Base-by-base conservation (phyloP, 257 asterid species). In the Nicotiana benthamiana region DNA sequence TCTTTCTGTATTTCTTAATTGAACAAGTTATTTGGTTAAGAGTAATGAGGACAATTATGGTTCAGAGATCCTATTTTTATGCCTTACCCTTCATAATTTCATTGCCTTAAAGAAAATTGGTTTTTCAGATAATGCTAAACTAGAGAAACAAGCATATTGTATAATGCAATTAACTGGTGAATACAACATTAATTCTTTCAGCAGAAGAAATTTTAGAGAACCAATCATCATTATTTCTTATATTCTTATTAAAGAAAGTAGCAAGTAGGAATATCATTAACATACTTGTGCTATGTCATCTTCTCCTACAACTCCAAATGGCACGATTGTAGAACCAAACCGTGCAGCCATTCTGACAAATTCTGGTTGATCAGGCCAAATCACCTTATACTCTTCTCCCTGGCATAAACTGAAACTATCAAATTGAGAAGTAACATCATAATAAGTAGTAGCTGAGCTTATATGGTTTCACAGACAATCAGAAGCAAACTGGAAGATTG, bases 331-430 rank as follows among this genome's bases (percentile, higher is more conserved):
- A 15, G 97, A 97, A 56, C 95, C 98, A 80, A 92, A 96, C 84
- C 87, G 87, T 64, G 97, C 98, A 30, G 98, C 99, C 98, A 92
- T 96, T 84, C 99, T 87, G 12, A 96, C 97, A 83, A 96, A 96
- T 75, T 96, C 98, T 27, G 96, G 98, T 83, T 92, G 91, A n/a
- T 93, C 98, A 1, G 99, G 97, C 98, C 99, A 96, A 86, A 92
- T 93, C 51, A 93, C 84, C 82, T 90, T 90, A 76, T 96, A 96
- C 83, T 80, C 89, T 87, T 96, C 99, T 77, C 98, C 98, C 99
- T 96, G 90, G 9, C 2, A 72, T 20, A 46, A 72, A 26, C 51
- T 59, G 16, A 72, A 72, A 48, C 61, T 61, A 72, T 48, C 40
- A 72, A 72, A 22, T 46, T 24, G 8, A 6, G 61, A 72, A 24